Base-by-base conservation (phyloP, 495 filamentous ascomycete genomes). In the Trichoderma erinaceum region DNA sequence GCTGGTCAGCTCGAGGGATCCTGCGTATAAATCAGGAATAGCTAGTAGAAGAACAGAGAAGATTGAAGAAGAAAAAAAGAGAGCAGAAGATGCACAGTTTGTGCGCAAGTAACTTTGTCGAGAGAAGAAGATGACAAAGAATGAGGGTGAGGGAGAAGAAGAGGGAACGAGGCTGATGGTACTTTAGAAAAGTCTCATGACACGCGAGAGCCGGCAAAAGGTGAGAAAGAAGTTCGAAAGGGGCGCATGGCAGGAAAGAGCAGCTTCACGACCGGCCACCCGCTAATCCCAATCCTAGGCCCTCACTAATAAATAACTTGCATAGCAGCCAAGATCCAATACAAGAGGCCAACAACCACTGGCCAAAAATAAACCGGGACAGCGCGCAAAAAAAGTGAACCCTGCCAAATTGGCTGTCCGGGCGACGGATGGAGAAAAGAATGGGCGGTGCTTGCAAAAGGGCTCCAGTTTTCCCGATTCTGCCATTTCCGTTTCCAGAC, bases 351-450 rank as follows among this genome's bases (percentile, higher is more conserved):
- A 52, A 23, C 18, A 32, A 61, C 16, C 10, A 32, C 12, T n/a
- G 6, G 12, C 56, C 23, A 23, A 61, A 15, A 56, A 56, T 56
- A n/a, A 56, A 56, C 8, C 21, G n/a, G 50, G 50, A 46, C 50
- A 21, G 35, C 50, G 21, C 18, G 16, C 50, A 21, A n/a, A 23
- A 25, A 23, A 25, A 23, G 15, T 7, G 5, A 16, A 16, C 50
- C 50, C 50, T 56, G 50, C 50, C 50, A 25, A 56, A n/a, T 16
- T 61, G 56, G 56, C 56, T 61, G 56, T 61, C 56, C 56, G 56
- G 56, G 27, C 56, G 56, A 61, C 56, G 56, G 56, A 61, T 61
- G 56, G 56, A 61, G 56, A 58, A 15, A 48, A 29, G n/a, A n/a
- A 16, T 48, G 44, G 35, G 35, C 35, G 35, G 35, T 52, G 56